phyloP scores from a whole-genome alignment of 1,284 basidiomycete species.

The Ustilago vetiveriae region DNA sequence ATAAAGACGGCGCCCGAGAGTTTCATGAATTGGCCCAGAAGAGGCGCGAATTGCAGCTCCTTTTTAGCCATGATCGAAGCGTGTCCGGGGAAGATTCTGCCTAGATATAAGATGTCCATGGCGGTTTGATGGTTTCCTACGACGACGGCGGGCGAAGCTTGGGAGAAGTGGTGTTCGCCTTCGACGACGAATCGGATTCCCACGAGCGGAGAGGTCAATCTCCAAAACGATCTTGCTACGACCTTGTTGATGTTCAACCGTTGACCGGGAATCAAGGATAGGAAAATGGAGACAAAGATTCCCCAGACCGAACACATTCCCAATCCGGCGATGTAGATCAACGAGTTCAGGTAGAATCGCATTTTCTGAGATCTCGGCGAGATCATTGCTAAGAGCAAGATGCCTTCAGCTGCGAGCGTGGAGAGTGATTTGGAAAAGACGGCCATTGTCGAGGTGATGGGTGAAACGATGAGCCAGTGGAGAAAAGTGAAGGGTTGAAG shows the following conservation, averaged over 20 bases:
- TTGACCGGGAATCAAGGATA: conserved; percentile 76
- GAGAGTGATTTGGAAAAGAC: conserved; percentile 47
- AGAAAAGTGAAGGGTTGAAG: background rate
- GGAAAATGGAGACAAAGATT: conserved; percentile 76
- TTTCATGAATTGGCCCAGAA: conserved; percentile 88
- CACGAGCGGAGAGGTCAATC: conserved; percentile 75
- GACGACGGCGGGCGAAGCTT: conserved; percentile 76
- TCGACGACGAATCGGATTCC: conserved; percentile 82
- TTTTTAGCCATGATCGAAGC: conserved; percentile 94
- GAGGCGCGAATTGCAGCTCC: conserved; percentile 83
- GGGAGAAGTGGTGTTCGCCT: conserved; percentile 79
- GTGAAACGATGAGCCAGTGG: background rate
- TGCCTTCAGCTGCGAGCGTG: conserved; percentile 43
- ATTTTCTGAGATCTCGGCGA: conserved; percentile 55
- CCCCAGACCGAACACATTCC: conserved; percentile 81
- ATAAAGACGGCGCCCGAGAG: conserved; percentile 93
- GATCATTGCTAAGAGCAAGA: conserved; percentile 54
- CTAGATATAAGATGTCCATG: conserved; percentile 73
- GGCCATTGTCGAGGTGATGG: conserved; percentile 41
- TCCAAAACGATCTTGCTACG: conserved; percentile 86
- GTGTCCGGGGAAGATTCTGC: conserved; percentile 83
- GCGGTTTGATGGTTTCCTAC: conserved; percentile 86
- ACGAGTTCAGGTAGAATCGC: conserved; percentile 60
- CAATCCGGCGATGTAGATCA: conserved; percentile 78
- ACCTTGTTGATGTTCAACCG: conserved; percentile 85